phyloP scores from a whole-genome alignment of 2,329 filamentous ascomycete genomes.

The Dryadomyces quercus-mongolicae region DNA sequence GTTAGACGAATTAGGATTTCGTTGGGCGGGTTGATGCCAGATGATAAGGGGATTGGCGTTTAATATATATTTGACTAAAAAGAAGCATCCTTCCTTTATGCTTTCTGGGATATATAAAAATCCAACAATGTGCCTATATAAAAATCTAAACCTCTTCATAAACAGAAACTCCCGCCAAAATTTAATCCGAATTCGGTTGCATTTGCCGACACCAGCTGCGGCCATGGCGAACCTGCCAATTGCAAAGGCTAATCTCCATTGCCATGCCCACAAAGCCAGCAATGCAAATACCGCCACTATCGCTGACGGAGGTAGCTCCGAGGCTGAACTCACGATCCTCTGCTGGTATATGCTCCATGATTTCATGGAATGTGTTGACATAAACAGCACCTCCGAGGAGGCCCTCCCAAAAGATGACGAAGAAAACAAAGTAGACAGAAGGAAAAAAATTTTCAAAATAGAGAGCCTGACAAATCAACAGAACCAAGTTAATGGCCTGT shows the following conservation, averaged over 20 bases:
- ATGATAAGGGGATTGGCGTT: no score
- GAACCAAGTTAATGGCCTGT: constrained; percentile 63
- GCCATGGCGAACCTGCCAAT: constrained; percentile 73
- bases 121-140: no score
- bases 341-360: constrained; percentile 66
- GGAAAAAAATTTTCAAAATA: constrained; percentile 60
- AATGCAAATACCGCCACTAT: constrained; percentile 80
- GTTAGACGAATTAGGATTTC: no score
- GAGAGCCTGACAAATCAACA: constrained; percentile 67
- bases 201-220: constrained; percentile 59
- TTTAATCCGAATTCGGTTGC: constrained; percentile 20
- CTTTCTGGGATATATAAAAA: no score
- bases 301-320: constrained; percentile 80
- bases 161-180: background rate
- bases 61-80: no score
- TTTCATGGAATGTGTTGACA: constrained; percentile 91
- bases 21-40: no score
- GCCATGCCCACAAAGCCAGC: constrained; percentile 75
- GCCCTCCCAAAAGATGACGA: constrained; percentile 87
- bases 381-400: constrained; percentile 85
- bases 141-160: background rate
- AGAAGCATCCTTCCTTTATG: no score
- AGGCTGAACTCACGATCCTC: constrained; percentile 85
- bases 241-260: constrained; percentile 70
- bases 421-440: constrained; percentile 73